These are phyloP conservation scores for Choanephora cucurbitarum DNA, from an alignment of 371 early-diverging fungal genomes.

Conservation along the genomic window DNA sequence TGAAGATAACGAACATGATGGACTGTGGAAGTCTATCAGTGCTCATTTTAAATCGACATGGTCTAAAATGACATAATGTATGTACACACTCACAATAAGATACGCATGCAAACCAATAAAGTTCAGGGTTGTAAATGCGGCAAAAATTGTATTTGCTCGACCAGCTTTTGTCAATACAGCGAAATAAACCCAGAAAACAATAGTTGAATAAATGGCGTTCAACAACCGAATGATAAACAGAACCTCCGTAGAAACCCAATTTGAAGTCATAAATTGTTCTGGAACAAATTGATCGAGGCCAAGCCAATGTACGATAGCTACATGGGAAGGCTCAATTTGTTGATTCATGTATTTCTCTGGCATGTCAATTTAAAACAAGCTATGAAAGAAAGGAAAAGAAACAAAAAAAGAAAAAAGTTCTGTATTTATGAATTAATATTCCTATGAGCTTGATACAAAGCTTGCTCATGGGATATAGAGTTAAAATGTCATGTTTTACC, in stretches of 20 bases:
- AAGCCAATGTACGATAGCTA: constrained; percentile 38
- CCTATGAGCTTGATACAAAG: too few relatives aligned
- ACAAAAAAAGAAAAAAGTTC: background rate
- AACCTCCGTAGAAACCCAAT: constrained; percentile 46
- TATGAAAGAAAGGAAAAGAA: background rate
- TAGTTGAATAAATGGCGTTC: constrained; percentile 34
- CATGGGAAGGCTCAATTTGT: background rate
- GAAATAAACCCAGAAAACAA: constrained; percentile 44
- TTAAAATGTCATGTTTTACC: too few relatives aligned
- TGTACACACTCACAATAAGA: constrained; percentile 46
- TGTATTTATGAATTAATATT: too few relatives aligned
- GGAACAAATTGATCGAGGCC: constrained; percentile 55
- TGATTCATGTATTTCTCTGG: background rate
- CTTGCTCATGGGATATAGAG: too few relatives aligned
- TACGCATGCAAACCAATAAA: constrained; percentile 56
- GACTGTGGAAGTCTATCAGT: constrained; percentile 11
- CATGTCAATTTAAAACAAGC: background rate
- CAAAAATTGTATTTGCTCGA: constrained; percentile 30
- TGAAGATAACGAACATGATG: constrained; percentile 34
- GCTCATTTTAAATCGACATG: background rate
- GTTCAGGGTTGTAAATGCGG: constrained; percentile 57
- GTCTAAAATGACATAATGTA: background rate
- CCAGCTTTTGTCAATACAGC: constrained; percentile 33
- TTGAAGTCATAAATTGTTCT: constrained; percentile 56
- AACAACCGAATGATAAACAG: constrained; percentile 46